Evolutionary conservation across 768 basidiomycete species (phyloP).

Genomic region (Hygrophoropsis aurantiaca): DNA sequence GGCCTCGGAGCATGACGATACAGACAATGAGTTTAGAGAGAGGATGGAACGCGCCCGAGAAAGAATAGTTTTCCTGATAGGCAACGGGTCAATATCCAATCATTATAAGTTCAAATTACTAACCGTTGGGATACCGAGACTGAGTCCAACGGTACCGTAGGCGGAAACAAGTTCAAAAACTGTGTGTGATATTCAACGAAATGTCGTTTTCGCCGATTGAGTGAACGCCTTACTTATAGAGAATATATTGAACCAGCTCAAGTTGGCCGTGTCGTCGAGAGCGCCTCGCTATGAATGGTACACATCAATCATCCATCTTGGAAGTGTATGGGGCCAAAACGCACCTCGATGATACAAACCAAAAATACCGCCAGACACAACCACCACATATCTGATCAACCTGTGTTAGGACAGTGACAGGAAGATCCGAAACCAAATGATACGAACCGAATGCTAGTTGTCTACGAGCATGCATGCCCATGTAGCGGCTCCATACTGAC

Average conservation of each 20-base stretch:
- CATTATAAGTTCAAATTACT: slow-evolving; percentile 19
- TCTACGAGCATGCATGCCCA: slow-evolving; percentile 77
- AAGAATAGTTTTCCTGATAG: slow-evolving; percentile 72
- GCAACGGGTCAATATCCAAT: slow-evolving; percentile 2
- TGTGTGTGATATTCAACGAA: slow-evolving; percentile 21
- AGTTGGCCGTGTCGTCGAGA: slow-evolving; percentile 51
- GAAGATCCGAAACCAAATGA: neutral
- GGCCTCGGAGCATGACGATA: slow-evolving; percentile 90
- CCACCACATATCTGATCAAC: slow-evolving; percentile 92
- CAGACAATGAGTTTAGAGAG: slow-evolving; percentile 87
- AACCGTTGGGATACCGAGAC: slow-evolving; percentile 83
- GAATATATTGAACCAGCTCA: slow-evolving; percentile 84
- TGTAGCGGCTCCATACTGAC: slow-evolving; percentile 72
- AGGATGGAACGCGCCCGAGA: slow-evolving; percentile 74
- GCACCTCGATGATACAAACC: slow-evolving; percentile 90
- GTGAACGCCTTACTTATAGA: slow-evolving; percentile 53
- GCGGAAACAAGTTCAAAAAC: slow-evolving; percentile 89
- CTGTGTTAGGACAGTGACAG: slow-evolving; percentile 2
- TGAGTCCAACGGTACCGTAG: slow-evolving; percentile 88
- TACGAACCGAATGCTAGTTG: slow-evolving; percentile 87
- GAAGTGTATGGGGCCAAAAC: slow-evolving; percentile 10
- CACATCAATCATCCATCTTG: slow-evolving; percentile 5
- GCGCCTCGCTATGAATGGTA: slow-evolving; percentile 55
- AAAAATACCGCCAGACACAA: slow-evolving; percentile 80
- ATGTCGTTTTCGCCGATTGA: neutral